Evolutionary conservation across 164 flowering plant genomes (phyloP).

Genomic region (Umbilicus rupestris): DNA sequence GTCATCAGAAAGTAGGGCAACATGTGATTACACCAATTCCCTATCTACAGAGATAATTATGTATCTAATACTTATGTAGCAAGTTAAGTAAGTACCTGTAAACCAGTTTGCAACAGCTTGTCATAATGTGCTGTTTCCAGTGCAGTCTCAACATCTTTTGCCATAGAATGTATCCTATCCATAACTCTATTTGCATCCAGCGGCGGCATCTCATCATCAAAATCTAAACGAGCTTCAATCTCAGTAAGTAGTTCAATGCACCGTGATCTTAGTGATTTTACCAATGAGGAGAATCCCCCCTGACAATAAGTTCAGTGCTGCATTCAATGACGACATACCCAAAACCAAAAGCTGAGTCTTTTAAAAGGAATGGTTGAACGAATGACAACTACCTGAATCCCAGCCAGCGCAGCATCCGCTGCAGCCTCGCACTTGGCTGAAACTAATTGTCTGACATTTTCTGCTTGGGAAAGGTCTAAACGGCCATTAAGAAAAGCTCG

Average conservation of each 20-base stretch:
- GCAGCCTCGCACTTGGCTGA: slow-evolving; percentile 81
- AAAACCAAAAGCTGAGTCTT: not conserved
- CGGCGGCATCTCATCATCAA: slow-evolving; percentile 97
- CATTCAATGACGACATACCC: not conserved
- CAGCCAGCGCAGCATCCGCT: slow-evolving; percentile 90
- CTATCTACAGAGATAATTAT: not conserved
- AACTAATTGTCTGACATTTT: slow-evolving; percentile 67
- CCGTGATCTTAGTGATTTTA: slow-evolving; percentile 56
- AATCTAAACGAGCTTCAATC: slow-evolving; percentile 95
- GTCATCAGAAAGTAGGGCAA: too few species aligned
- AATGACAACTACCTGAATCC: slow-evolving; percentile 58
- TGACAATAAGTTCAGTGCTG: slow-evolving; percentile 18
- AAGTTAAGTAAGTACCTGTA: slow-evolving; percentile 49
- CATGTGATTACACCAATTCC: too few species aligned
- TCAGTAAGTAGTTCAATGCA: slow-evolving; percentile 89
- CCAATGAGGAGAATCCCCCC: slow-evolving; percentile 91
- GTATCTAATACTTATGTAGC: not conserved
- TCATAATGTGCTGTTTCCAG: slow-evolving; percentile 84
- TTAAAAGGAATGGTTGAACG: not conserved
- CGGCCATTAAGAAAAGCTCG: slow-evolving; percentile 98
- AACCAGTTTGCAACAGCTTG: slow-evolving; percentile 77
- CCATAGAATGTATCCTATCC: slow-evolving; percentile 48
- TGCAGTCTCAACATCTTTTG: slow-evolving; percentile 56
- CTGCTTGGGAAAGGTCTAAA: slow-evolving; percentile 91
- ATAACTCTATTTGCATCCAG: slow-evolving; percentile 37